phyloP scores from a whole-genome alignment of 108 stramenopile species.

The Pseudonitzschia multiseries region DNA sequence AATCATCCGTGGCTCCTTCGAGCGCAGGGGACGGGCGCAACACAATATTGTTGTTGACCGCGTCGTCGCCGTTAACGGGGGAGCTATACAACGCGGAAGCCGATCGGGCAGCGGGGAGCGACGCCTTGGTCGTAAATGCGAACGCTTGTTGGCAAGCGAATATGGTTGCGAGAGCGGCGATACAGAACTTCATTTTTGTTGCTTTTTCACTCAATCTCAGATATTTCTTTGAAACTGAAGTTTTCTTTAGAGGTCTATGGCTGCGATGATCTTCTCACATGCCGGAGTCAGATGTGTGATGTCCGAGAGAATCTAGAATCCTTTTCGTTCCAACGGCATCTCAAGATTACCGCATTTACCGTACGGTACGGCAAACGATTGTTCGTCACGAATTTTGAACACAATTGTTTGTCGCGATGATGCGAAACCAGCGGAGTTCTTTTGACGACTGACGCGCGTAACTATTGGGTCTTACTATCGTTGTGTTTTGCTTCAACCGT shows the following conservation, averaged over 20 bases:
- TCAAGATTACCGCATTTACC: no score
- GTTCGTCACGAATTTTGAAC: background rate
- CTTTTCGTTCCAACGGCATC: background rate
- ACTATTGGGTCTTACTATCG: background rate
- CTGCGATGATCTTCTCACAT: background rate
- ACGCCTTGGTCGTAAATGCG: constrained; percentile 3
- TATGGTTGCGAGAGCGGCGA: background rate
- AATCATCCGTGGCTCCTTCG: background rate
- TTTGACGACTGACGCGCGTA: constrained; percentile 8
- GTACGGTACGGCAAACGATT: no score
- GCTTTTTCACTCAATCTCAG: background rate
- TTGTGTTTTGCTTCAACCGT: constrained; percentile 10
- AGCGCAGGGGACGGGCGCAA: background rate
- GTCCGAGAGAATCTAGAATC: background rate
- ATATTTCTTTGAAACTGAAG: no score
- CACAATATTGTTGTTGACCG: background rate
- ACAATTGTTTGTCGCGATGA: background rate
- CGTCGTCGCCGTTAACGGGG: background rate
- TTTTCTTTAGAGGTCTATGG: no score
- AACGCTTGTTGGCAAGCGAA: background rate
- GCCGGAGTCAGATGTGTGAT: background rate
- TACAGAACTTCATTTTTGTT: background rate
- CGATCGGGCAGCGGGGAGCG: background rate
- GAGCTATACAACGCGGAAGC: background rate
- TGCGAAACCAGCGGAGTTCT: background rate